A percentile compares a stretch with the other conserved stretches of the same genome.
phyloP scores from a whole-genome alignment of 768 basidiomycete species.

The Termitomyces sp. region DNA sequence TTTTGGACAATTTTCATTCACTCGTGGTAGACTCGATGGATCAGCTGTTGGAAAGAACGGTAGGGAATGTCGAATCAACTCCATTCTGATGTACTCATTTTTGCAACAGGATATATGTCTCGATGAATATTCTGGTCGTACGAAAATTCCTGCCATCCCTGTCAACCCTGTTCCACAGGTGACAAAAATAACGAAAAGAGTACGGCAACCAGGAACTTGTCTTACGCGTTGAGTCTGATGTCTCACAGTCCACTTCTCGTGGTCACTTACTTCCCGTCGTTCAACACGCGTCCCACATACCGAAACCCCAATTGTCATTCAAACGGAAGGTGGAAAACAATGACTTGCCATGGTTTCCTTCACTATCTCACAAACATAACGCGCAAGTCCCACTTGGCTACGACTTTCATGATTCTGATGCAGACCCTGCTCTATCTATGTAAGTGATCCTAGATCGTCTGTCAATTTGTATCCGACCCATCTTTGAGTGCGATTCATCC shows the following conservation, averaged over 20 bases:
- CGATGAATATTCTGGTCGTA: slow-evolving; percentile 70
- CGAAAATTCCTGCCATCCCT: slow-evolving; percentile 59
- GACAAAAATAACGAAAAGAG: slow-evolving; percentile 29
- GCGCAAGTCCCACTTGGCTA: slow-evolving; percentile 80
- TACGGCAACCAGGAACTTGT: slow-evolving; percentile 6
- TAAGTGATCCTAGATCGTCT: slow-evolving; percentile 15
- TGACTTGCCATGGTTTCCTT: slow-evolving; percentile 61
- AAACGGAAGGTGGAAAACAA: slow-evolving; percentile 51
- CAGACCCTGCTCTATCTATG: slow-evolving; percentile 19
- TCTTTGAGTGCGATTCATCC: slow-evolving; percentile 50
- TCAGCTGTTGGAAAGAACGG: slow-evolving; percentile 76
- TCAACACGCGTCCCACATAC: slow-evolving; percentile 67
- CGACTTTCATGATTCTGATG: slow-evolving; percentile 29
- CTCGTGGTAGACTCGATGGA: slow-evolving; percentile 83
- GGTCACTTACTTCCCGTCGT: slow-evolving; percentile 54
- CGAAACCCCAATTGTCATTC: slow-evolving; percentile 82
- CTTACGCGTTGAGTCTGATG: slow-evolving; percentile 7
- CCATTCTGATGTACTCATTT: neutral
- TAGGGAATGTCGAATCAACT: slow-evolving; percentile 26
- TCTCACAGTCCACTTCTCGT: slow-evolving; percentile 20
- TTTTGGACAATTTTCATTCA: slow-evolving; percentile 76
- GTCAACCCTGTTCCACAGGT: slow-evolving; percentile 36
- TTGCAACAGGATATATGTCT: slow-evolving; percentile 68
- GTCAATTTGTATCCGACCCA: neutral
- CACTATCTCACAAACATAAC: slow-evolving; percentile 72